Percentiles rank a stretch among this genome's conserved stretches.
Evolutionary conservation across 257 asterid genomes (phyloP).

Genomic region (Coffea canephora): DNA sequence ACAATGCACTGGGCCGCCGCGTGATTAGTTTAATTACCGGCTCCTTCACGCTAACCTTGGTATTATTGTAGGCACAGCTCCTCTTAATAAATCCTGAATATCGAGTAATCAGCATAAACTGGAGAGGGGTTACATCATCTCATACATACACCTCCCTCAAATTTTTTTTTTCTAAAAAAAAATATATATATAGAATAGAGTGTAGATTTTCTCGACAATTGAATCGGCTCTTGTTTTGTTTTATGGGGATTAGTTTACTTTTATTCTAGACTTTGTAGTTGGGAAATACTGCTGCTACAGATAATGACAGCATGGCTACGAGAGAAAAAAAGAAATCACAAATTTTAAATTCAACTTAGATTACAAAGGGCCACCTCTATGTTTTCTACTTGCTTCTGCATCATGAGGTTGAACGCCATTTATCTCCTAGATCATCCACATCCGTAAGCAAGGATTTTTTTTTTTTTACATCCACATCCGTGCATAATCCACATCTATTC

Average conservation of each 20-base stretch:
- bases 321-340: neutral
- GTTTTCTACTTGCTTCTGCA: neutral
- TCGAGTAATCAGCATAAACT: no score
- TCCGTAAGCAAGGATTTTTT: neutral
- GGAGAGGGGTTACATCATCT: neutral
- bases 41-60: neutral
- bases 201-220: neutral
- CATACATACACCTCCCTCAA: no score
- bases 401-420: neutral
- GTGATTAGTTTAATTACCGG: neutral
- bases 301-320: neutral
- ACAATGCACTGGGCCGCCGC: neutral
- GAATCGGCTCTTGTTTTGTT: constrained; percentile 3
- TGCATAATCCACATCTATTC: neutral
- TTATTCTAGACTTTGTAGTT: neutral
- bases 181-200: no score
- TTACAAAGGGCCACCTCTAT: neutral
- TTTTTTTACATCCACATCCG: no score
- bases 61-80: neutral
- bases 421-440: neutral
- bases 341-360: neutral
- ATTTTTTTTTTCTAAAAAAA: no score
- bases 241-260: neutral
- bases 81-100: neutral
- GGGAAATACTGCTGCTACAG: neutral